Conservation (phyloP, 805 yeast genomes). For the Pichia paraexigua region DNA sequence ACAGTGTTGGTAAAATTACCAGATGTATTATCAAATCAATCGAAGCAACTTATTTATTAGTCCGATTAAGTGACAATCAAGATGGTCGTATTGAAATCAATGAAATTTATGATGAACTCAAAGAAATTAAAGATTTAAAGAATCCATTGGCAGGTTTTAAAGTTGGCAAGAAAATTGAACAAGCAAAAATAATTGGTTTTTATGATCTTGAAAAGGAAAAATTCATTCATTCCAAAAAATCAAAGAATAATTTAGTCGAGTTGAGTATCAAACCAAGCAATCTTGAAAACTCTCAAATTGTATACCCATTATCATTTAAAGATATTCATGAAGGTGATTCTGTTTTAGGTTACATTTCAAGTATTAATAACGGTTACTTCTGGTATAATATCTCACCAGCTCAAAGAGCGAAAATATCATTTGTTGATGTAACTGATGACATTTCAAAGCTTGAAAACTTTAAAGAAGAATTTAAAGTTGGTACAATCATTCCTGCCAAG, state of each 20-base stretch:
- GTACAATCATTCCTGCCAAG: constrained; percentile 55
- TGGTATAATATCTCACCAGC: constrained; percentile 68
- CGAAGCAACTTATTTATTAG: constrained; percentile 61
- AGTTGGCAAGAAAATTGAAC: constrained; percentile 45
- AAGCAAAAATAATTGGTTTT: constrained; percentile 66
- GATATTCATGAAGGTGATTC: constrained; percentile 43
- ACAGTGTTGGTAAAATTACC: constrained; percentile 51
- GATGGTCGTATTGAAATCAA: constrained; percentile 76
- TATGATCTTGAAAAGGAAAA: constrained; percentile 64
- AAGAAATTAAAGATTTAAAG: constrained; percentile 48
- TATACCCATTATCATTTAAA: constrained; percentile 25
- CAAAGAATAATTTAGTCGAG: constrained; percentile 54
- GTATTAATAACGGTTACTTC: constrained; percentile 47
- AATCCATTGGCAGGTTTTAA: constrained; percentile 54
- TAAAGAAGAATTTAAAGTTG: constrained; percentile 58
- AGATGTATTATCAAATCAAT: constrained; percentile 53
- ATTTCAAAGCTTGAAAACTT: constrained; percentile 39
- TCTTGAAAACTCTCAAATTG: constrained; percentile 34
- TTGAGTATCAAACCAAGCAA: constrained; percentile 31
- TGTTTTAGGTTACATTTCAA: constrained; percentile 57
- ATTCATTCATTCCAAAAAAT: constrained; percentile 51
- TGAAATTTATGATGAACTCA: constrained; percentile 48
- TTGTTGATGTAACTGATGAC: constrained; percentile 55
- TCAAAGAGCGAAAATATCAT: constrained; percentile 56
- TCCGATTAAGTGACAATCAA: constrained; percentile 66